phyloP scores from a whole-genome alignment of 345 rosid species.

The Hibiscus syriacus region DNA sequence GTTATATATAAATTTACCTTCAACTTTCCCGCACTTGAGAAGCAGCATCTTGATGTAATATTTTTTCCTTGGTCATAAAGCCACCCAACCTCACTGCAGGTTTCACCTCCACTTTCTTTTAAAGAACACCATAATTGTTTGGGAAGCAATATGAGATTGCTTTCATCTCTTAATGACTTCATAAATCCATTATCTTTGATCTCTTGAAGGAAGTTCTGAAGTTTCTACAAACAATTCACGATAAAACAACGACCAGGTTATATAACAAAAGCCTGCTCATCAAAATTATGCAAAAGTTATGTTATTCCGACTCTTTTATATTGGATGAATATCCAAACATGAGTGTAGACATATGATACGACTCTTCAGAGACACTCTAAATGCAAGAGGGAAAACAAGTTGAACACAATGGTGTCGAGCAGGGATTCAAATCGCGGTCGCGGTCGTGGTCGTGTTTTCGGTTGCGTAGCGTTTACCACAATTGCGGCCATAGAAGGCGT shows the following conservation, averaged over 20 bases:
- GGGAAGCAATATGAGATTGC: constrained; percentile 58
- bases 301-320: too few relatives aligned
- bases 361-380: too few relatives aligned
- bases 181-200: constrained; percentile 30
- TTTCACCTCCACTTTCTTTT: constrained; percentile 36
- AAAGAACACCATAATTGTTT: constrained; percentile 66
- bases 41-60: constrained; percentile 52
- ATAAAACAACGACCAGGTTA: neutral
- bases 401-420: neutral
- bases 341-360: too few relatives aligned
- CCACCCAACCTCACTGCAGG: constrained; percentile 67
- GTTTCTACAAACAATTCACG: constrained; percentile 9
- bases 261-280: neutral
- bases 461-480: too few relatives aligned
- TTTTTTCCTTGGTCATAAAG: constrained; percentile 42
- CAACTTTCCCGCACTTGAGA: constrained; percentile 44
- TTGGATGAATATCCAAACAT: too few relatives aligned
- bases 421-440: too few relatives aligned
- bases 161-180: constrained; percentile 47
- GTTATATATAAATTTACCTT: constrained; percentile 35
- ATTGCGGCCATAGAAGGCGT: too few relatives aligned
- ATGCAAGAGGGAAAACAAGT: neutral
- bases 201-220: constrained; percentile 38
- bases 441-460: too few relatives aligned
- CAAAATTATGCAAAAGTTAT: too few relatives aligned